Evolutionary conservation across 805 yeast genomes (phyloP).

Genomic region (Diddensiella caesifluorescens): DNA sequence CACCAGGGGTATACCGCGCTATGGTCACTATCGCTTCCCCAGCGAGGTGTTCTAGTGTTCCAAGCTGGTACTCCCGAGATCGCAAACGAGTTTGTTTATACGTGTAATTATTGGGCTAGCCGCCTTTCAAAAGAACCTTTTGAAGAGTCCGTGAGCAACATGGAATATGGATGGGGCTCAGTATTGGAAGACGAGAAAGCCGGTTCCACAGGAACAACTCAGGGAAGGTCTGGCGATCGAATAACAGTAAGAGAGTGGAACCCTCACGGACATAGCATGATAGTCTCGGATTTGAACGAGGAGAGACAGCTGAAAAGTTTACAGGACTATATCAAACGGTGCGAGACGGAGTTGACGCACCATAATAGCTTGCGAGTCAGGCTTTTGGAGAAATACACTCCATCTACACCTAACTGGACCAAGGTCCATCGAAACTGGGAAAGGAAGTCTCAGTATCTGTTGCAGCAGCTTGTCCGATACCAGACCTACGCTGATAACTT

Average conservation of each 20-base stretch:
- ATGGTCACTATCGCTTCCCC: conserved; percentile 57
- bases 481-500: conserved; percentile 26
- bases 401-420: conserved; percentile 22
- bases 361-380: conserved; percentile 41
- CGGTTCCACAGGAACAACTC: neutral
- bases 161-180: conserved; percentile 74
- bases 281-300: conserved; percentile 27
- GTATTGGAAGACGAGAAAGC: conserved; percentile 2
- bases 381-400: conserved; percentile 34
- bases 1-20: conserved; percentile 36
- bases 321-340: conserved; percentile 35
- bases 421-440: conserved; percentile 34
- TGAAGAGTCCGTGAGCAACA: conserved; percentile 61
- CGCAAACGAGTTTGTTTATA: conserved; percentile 64
- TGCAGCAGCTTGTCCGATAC: conserved; percentile 29
- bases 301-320: conserved; percentile 39
- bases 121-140: conserved; percentile 74
- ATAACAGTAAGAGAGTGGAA: conserved; percentile 31
- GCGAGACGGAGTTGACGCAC: conserved; percentile 37
- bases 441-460: conserved; percentile 28
- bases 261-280: conserved; percentile 30
- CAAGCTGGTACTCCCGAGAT: conserved; percentile 61
- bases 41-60: conserved; percentile 44
- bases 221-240: conserved; percentile 22
- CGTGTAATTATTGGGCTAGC: conserved; percentile 89